Conservation (phyloP, 441 rosid genomes). For the Croton setiger region DNA sequence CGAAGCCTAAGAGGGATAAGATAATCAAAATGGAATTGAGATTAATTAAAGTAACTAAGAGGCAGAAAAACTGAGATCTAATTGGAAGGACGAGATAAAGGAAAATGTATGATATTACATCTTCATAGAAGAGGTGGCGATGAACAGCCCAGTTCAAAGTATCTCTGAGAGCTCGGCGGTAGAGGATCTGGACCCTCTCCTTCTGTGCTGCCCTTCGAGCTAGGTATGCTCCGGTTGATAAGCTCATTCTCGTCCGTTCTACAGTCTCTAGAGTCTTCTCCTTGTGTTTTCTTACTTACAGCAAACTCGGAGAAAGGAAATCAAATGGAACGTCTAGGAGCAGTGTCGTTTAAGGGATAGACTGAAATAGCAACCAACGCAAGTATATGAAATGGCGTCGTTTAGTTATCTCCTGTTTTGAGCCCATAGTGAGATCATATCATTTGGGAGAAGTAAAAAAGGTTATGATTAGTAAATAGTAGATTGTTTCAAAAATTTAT, state of each 20-base stretch:
- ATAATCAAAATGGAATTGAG: background rate
- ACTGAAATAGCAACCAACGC: no score
- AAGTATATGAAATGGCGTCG: background rate
- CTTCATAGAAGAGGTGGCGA: slow-evolving; percentile 86
- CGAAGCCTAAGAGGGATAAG: slow-evolving; percentile 48
- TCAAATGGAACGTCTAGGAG: background rate
- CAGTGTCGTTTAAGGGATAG: background rate
- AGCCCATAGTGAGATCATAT: no score
- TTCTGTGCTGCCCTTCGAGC: slow-evolving; percentile 87
- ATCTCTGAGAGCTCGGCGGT: slow-evolving; percentile 91
- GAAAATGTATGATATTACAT: slow-evolving; percentile 34
- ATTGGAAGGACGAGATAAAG: slow-evolving; percentile 3
- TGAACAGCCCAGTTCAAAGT: slow-evolving; percentile 97
- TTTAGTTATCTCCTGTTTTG: background rate
- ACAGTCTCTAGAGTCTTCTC: background rate
- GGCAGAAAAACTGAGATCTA: background rate
- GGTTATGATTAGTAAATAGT: no score
- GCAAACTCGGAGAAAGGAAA: no score
- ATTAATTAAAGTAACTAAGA: background rate
- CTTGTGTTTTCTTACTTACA: no score
- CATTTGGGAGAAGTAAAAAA: no score
- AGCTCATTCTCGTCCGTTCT: slow-evolving; percentile 40
- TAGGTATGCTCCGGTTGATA: slow-evolving; percentile 62
- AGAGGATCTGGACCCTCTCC: slow-evolving; percentile 88
- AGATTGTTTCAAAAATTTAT: no score